Base-by-base conservation (phyloP, 495 filamentous ascomycete genomes). In the Parathielavia hyrcaniae region DNA sequence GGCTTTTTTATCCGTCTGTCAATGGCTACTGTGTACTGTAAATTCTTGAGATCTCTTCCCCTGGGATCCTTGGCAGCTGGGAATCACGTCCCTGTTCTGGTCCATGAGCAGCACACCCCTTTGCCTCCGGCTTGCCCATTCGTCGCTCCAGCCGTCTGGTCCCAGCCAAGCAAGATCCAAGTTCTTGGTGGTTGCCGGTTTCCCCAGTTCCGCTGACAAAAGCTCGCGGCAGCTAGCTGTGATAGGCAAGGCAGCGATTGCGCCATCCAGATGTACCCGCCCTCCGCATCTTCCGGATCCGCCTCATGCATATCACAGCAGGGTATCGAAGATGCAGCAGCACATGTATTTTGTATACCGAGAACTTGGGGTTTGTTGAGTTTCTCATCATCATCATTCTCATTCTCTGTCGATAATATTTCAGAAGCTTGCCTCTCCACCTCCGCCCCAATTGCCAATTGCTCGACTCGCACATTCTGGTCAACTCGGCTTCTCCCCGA, bases 181-280 rank as follows among this genome's bases (percentile, higher is more conserved):
- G 26, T 30, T 30, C 26, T n/a, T 51, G 49, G 14, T 35, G n/a
- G 34, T 13, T 23, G 19, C 17, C 23, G 5, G 10, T 35, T 19
- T 19, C 32, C 16, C 32, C 34, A 36, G 49, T 52, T 52, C 49
- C 35, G 39, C 49, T 40, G 49, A 7, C 34, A 40, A 52, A 52
- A n/a, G n/a, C n/a, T 34, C 23, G 19, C 43, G 10, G 50, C 50
- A 56, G 52, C 56, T 63, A 58, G 59, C 57, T 61, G 38, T 55
- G 63, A 57, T 56, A 62, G 61, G 66, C 49, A 68, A 62, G 59
- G 51, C 50, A 52, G 30, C 66, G 61, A 68, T 68, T 64, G 66
- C 66, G 66, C 64, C 58, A 68, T 68, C 53, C 53, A 43, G 30
- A 38, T 55, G 53, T 61, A 52, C 51, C 58, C 60, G 53, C 59